Evolutionary conservation across 1,139 yeast species (phyloP).

Genomic region (Candida anutae): DNA sequence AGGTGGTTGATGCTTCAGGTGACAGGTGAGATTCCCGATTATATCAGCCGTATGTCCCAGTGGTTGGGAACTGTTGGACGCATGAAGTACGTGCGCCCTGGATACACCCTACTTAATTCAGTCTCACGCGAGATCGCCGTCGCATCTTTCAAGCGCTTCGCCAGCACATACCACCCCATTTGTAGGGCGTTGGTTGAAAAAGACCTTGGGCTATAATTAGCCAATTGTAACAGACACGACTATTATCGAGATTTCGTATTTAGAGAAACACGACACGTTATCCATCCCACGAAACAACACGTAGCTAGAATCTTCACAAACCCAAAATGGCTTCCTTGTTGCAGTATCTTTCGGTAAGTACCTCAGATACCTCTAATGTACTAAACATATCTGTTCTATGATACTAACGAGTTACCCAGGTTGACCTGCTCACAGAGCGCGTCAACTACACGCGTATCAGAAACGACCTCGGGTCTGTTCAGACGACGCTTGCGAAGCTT

Average conservation of each 20-base stretch:
- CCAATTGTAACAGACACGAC: neutral
- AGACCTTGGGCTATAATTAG: slow-evolving; percentile 40
- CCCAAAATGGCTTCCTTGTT: neutral
- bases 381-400: no score
- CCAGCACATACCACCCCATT: slow-evolving; percentile 71
- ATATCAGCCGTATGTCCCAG: slow-evolving; percentile 51
- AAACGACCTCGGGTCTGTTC: slow-evolving; percentile 22
- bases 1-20: slow-evolving; percentile 67
- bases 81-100: slow-evolving; percentile 92
- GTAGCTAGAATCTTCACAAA: no score
- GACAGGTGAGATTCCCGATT: slow-evolving; percentile 35
- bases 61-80: slow-evolving; percentile 92
- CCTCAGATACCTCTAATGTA: no score
- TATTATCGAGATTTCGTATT: no score
- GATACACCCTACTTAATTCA: slow-evolving; percentile 54
- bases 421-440: slow-evolving; percentile 14
- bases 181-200: slow-evolving; percentile 73
- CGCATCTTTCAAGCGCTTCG: slow-evolving; percentile 51
- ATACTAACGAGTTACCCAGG: slow-evolving; percentile 2
- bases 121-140: slow-evolving; percentile 65
- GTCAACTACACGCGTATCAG: slow-evolving; percentile 16
- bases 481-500: slow-evolving; percentile 60
- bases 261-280: no score
- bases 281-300: no score
- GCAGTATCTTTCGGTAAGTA: neutral